These are phyloP conservation scores for Silybum marianum DNA, from an alignment of 129 eudicot genomes.

Conservation along the genomic window DNA sequence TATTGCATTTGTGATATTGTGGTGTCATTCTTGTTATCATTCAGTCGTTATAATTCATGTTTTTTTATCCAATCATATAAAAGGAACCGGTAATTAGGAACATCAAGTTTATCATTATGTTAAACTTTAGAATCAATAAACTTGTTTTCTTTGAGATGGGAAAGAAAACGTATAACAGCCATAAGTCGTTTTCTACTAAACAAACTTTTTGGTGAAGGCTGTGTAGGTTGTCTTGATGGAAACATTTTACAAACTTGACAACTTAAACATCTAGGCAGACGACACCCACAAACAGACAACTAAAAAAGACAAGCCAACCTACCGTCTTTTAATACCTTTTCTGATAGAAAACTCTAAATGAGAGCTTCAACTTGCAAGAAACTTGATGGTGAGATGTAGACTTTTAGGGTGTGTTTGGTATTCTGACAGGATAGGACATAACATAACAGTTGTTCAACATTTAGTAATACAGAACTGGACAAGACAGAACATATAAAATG, in stretches of 20 bases:
- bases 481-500: no score
- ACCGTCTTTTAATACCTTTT: not conserved
- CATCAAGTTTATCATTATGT: not conserved
- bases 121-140: not conserved
- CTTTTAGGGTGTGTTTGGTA: no score
- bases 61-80: not conserved
- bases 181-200: constrained; percentile 20
- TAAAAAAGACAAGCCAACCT: constrained; percentile 15
- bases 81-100: not conserved
- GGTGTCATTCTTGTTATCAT: not conserved
- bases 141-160: not conserved
- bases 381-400: constrained; percentile 18
- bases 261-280: constrained; percentile 21
- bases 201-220: constrained; percentile 1
- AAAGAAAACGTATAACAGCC: not conserved
- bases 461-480: no score
- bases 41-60: not conserved
- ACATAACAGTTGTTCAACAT: no score
- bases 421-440: no score
- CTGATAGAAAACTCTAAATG: constrained; percentile 10
- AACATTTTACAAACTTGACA: constrained; percentile 24
- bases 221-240: constrained; percentile 13
- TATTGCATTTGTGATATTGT: not conserved
- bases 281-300: constrained; percentile 32
- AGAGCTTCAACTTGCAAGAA: constrained; percentile 28